Percentiles rank a stretch among this genome's conserved stretches.
Evolutionary conservation across 176 grass and related monocot genomes (phyloP).

Genomic region (Luzula sylvatica): DNA sequence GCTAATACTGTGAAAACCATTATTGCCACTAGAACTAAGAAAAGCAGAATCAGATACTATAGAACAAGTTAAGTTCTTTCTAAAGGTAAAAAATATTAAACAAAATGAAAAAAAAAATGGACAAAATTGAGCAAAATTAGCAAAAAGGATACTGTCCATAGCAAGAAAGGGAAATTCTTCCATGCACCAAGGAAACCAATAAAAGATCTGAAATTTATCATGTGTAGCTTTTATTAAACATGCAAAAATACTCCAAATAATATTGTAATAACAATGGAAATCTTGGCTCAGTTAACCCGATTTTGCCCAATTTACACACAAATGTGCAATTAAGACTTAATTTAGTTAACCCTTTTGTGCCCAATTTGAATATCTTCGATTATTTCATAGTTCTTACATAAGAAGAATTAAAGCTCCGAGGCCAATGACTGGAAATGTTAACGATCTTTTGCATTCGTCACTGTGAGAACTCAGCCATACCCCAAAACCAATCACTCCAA

Average conservation of each 20-base stretch:
- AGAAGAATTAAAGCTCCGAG: conserved; percentile 78
- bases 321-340: not conserved
- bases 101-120: conserved; percentile 17
- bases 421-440: conserved; percentile 72
- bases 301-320: not conserved
- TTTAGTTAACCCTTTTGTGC: too few species aligned
- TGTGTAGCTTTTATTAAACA: conserved; percentile 1
- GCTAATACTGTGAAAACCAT: conserved; percentile 85
- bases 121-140: conserved; percentile 9
- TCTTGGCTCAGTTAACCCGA: not conserved
- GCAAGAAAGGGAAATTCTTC: conserved; percentile 65
- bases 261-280: not conserved
- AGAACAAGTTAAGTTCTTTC: conserved; percentile 39
- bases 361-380: too few species aligned
- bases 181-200: conserved; percentile 85
- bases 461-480: conserved; percentile 90
- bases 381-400: conserved; percentile 39
- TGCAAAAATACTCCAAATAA: not conserved
- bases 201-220: conserved; percentile 64
- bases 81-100: conserved; percentile 13
- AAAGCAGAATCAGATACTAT: conserved; percentile 80
- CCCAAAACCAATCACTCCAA: conserved; percentile 72
- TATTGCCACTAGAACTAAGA: conserved; percentile 74
- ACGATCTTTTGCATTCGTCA: conserved; percentile 69
- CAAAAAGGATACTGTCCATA: conserved; percentile 92